Evolutionary conservation across 2,329 filamentous ascomycete species (phyloP), one percentile per base, ranked within the genome.

Genomic region (Trichoderma brevicompactum): DNA sequence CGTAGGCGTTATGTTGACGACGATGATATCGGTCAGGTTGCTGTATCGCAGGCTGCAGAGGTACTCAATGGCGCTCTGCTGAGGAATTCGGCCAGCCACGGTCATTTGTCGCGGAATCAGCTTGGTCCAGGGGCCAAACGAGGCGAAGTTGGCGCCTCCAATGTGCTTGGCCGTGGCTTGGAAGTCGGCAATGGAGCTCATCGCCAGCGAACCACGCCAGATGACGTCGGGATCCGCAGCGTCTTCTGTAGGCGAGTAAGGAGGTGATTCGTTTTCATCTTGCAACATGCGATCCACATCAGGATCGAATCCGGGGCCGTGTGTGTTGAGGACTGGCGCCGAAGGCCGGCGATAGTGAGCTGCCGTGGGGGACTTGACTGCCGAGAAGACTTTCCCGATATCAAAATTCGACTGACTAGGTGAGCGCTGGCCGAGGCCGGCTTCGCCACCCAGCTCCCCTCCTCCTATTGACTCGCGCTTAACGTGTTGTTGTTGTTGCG

Each of bases 221-320:
- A 96, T 82, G 28, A 92, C 82, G 53, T 88, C 86, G 0, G 90
- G 89, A 69, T 94, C 87, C 7, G 76, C 72, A 0, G 85, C 81
- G 67, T 89, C 87, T 68, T 95, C 92, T 2, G 88, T 89, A 0
- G 93, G 92, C 0, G 92, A 94, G 74, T 96, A 96, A 0, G 91
- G 90, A 1, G 91, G 91, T 1, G 91, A 94, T 13, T 90, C 86
- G 53, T 91, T 91, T 34, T 89, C 88, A 67, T 97, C 92, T 72
- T 94, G 87, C 7, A 98, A 85, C 70, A 99, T 82, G 46, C 92
- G 87, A 75, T 99, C 95, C 19, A 99, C 92, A 67, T 98, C 95
- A 2, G 91, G 86, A 75, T 99, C 94, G 13, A 91, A 87, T 15
- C 87, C 90, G 1, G 89, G 85, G 1, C 88, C 86, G 64, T 81